These are phyloP conservation scores for Diaporthe eres DNA, from an alignment of 2,329 filamentous ascomycete genomes.

Conservation along the genomic window DNA sequence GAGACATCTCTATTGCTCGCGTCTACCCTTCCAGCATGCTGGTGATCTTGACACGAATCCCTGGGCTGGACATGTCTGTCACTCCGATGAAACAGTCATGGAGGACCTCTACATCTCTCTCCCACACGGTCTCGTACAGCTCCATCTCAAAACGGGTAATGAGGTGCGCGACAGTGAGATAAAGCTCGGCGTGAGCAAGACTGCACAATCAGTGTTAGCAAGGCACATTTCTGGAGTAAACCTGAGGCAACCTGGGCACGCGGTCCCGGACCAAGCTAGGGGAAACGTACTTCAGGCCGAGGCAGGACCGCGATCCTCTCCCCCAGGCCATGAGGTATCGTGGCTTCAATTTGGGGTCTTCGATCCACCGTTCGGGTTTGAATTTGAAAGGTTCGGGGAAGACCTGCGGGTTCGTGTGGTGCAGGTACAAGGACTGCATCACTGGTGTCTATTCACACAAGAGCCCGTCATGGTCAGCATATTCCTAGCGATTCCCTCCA, in stretches of 20 bases:
- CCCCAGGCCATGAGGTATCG: background rate
- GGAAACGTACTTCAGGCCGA: background rate
- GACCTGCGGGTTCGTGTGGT: background rate
- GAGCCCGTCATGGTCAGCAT: too few species aligned
- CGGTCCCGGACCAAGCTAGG: too few species aligned
- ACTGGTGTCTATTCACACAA: conserved; percentile 5
- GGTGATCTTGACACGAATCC: conserved; percentile 12
- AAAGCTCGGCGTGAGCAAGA: conserved; percentile 3
- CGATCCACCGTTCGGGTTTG: conserved; percentile 14
- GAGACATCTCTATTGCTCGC: too few species aligned
- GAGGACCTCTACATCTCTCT: conserved; percentile 2
- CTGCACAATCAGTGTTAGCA: background rate
- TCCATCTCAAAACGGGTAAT: conserved; percentile 4
- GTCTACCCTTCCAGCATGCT: too few species aligned
- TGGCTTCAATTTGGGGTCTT: conserved; percentile 6
- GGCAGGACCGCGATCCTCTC: background rate
- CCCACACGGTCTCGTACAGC: background rate
- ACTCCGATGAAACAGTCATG: background rate
- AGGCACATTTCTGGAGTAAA: too few species aligned
- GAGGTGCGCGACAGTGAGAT: background rate
- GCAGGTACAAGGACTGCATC: background rate
- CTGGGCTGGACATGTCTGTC: background rate
- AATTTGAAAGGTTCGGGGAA: conserved; percentile 4
- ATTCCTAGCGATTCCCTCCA: too few species aligned
- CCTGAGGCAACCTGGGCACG: too few species aligned